phyloP scores from a whole-genome alignment of 129 eudicot species.

The Pseudognaphalium luteoalbum region DNA sequence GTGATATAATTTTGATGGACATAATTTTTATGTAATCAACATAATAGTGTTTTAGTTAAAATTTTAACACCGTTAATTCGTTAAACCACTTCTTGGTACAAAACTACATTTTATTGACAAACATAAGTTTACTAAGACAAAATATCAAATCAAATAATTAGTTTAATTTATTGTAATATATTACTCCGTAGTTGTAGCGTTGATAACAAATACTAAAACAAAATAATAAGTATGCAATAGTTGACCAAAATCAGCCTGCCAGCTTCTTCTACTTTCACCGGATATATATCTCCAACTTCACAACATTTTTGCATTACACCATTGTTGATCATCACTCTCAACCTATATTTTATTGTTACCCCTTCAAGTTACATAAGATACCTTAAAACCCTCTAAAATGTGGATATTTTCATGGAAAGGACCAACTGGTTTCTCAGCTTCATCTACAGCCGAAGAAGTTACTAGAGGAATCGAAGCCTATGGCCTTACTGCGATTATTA shows the following conservation, averaged over 20 bases:
- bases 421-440: constrained; percentile 40
- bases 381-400: constrained; percentile 30
- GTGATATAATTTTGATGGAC: too few relatives aligned
- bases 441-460: constrained; percentile 42
- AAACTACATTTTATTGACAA: too few relatives aligned
- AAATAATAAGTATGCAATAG: not conserved
- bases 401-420: constrained; percentile 61
- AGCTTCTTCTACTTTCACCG: not conserved
- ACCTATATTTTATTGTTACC: not conserved
- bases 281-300: constrained; percentile 29
- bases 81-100: too few relatives aligned
- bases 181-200: not conserved
- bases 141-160: too few relatives aligned
- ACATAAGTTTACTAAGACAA: too few relatives aligned
- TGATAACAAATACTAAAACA: not conserved
- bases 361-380: not conserved
- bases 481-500: constrained; percentile 69
- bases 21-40: too few relatives aligned
- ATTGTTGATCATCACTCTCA: not conserved
- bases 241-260: constrained; percentile 29
- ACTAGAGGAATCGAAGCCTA: constrained; percentile 37
- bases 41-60: too few relatives aligned
- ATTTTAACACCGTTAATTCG: too few relatives aligned
- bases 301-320: constrained; percentile 1
- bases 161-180: not conserved